Base-by-base conservation (phyloP, 2,329 filamentous ascomycete species). In the Talaromyces albobiverticillius region DNA sequence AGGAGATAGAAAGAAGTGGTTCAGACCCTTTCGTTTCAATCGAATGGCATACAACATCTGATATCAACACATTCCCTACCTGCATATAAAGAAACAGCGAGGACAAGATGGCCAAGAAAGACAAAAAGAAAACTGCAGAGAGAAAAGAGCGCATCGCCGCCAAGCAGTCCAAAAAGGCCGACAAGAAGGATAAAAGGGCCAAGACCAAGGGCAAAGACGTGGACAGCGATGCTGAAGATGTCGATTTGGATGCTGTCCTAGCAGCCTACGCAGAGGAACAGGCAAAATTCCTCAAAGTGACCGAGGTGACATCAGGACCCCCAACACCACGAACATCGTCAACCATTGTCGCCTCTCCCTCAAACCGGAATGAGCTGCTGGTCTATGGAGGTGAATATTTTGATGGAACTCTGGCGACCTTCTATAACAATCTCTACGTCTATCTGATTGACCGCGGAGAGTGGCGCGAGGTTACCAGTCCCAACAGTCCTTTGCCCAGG, bases 361-460 rank as follows among this genome's bases (percentile, higher is more conserved):
- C 87, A 29, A 93, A 95, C 73, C 83, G 82, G 64, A 95, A 94
- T 71, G 91, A 95, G 69, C 75, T 99, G 54, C 85, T 97, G 61
- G 76, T 97, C 4, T 99, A 95, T 71, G 94, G 93, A 14, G 94
- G 94, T 60, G 94, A 99, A 76, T 95, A 92, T 67, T 97, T 90
- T 75, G 95, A 97, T 73, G 94, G 94, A 4, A 88, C 89, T 2
- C 76, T 94, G 53, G 94, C 93, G 1, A 76, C 77, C 1, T 88
- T 88, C 71, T 87, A 79, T 71, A 87, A 86, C 65, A 85, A 87
- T 61, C 72, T 88, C 3, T 84, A 80, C 61, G 76, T 87, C 32
- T 87, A 87, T 65, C 79, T 94, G 72, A 87, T 91, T 70, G 88
- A 89, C 73, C 84, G 86, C 59, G 89, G 95, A 71, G 87, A 94